Evolutionary conservation across 2,329 filamentous ascomycete genomes (phyloP).

Genomic region (Penicillium polonicum): DNA sequence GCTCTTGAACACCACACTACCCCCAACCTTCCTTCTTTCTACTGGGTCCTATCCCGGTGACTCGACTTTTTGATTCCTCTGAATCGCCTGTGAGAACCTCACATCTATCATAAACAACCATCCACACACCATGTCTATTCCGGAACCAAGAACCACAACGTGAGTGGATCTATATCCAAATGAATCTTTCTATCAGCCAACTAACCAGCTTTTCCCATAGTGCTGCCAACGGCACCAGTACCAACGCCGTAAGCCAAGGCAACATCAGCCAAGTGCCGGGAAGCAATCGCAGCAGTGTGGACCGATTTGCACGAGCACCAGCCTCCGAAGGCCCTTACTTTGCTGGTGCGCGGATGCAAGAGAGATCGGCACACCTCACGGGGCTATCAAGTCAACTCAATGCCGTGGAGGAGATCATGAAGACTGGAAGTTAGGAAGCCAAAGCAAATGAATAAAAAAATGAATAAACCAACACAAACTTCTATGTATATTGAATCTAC

Average conservation of each 20-base stretch:
- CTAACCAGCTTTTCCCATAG: conserved; percentile 11
- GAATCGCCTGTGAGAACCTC: background rate
- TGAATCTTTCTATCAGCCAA: background rate
- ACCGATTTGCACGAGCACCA: conserved; percentile 29
- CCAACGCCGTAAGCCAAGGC: conserved; percentile 25
- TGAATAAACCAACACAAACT: conserved; percentile 1
- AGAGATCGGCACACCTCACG: conserved; percentile 31
- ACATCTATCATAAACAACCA: background rate
- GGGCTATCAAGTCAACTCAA: conserved; percentile 33
- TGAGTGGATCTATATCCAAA: background rate
- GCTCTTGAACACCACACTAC: background rate
- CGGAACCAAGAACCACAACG: conserved; percentile 13
- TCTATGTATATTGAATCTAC: conserved; percentile 13
- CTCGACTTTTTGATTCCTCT: background rate
- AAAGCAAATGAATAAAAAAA: conserved; percentile 9
- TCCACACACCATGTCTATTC: conserved; percentile 18
- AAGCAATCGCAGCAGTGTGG: conserved; percentile 24
- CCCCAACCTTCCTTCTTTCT: background rate
- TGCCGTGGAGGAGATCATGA: conserved; percentile 32
- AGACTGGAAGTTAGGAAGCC: conserved; percentile 13
- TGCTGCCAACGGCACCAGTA: conserved; percentile 20
- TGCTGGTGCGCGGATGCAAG: conserved; percentile 31
- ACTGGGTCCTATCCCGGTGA: background rate
- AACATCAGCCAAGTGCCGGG: conserved; percentile 30
- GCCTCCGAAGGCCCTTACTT: conserved; percentile 36